phyloP scores from a whole-genome alignment of 2,329 filamentous ascomycete genomes.

The Hypoxylon sp. region DNA sequence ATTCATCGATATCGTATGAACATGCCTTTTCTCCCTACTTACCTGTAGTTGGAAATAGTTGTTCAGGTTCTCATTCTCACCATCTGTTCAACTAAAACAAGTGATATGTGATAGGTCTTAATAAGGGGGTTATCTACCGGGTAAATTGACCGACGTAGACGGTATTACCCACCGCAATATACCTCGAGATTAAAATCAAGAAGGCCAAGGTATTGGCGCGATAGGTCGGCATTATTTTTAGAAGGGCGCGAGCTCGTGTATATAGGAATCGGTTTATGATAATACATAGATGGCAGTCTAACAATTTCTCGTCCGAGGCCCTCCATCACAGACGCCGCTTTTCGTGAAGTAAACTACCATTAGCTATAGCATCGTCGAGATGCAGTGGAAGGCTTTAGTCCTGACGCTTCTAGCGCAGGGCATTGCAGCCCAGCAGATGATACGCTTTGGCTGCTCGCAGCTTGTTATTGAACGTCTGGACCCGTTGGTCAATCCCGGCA shows the following conservation, averaged over 20 bases:
- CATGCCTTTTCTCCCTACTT: not conserved
- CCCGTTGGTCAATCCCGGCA: slow-evolving; percentile 51
- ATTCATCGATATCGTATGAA: not conserved
- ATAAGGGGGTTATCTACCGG: slow-evolving; percentile 28
- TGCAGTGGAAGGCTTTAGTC: slow-evolving; percentile 45
- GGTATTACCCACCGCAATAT: slow-evolving; percentile 27
- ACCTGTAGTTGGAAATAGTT: not conserved
- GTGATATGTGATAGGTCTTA: not conserved
- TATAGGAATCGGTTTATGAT: slow-evolving; percentile 34
- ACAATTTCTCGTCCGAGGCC: slow-evolving; percentile 14
- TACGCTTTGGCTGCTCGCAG: slow-evolving; percentile 53
- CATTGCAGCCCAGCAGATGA: slow-evolving; percentile 54
- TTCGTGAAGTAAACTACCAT: not conserved
- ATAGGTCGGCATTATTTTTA: slow-evolving; percentile 27
- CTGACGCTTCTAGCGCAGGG: slow-evolving; percentile 43
- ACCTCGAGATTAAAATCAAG: slow-evolving; percentile 28
- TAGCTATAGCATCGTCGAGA: slow-evolving; percentile 27
- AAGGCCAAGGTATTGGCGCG: slow-evolving; percentile 9
- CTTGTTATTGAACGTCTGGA: slow-evolving; percentile 53
- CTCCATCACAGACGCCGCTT: slow-evolving; percentile 7
- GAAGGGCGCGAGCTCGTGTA: slow-evolving; percentile 16
- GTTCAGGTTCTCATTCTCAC: not conserved
- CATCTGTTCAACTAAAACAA: not conserved
- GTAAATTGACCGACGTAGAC: slow-evolving; percentile 31
- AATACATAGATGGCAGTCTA: slow-evolving; percentile 1